Evolutionary conservation across 257 asterid genomes (phyloP).

Genomic region (Solanum rostratum): DNA sequence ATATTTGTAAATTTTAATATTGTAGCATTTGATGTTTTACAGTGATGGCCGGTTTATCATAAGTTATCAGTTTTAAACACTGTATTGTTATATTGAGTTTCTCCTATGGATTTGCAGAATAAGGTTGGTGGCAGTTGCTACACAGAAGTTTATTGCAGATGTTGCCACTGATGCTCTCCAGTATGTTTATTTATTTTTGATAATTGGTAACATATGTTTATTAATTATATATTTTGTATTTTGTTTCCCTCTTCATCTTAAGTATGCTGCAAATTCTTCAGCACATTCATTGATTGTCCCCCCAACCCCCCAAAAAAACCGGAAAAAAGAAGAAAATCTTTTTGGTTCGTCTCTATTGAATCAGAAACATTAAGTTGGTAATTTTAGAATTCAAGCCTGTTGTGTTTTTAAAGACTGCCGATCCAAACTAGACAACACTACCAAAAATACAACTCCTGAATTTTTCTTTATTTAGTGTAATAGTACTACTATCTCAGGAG

Average conservation of each 20-base stretch:
- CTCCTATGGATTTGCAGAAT: slow-evolving; percentile 48
- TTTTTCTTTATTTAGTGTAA: background rate
- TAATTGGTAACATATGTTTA: no score
- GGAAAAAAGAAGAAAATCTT: background rate
- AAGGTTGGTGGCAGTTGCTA: slow-evolving; percentile 96
- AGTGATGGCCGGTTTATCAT: background rate
- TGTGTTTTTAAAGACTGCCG: background rate
- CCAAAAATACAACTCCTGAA: background rate
- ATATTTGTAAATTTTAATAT: background rate
- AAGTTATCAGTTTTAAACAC: slow-evolving; percentile 45
- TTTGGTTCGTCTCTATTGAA: background rate
- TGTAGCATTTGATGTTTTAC: background rate
- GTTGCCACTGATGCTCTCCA: slow-evolving; percentile 97
- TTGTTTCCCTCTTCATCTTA: background rate
- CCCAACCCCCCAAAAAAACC: background rate
- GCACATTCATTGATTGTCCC: background rate
- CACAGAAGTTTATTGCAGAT: slow-evolving; percentile 94
- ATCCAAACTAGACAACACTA: background rate
- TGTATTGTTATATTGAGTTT: slow-evolving; percentile 88
- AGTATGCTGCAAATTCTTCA: background rate
- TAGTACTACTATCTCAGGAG: background rate
- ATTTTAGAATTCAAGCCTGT: background rate
- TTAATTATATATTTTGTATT: background rate
- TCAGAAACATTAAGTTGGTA: background rate
- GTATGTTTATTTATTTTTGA: slow-evolving; percentile 54